Evolutionary conservation across 75 land plant genomes (phyloP).

Genomic region (Selaginella moellendorffii): DNA sequence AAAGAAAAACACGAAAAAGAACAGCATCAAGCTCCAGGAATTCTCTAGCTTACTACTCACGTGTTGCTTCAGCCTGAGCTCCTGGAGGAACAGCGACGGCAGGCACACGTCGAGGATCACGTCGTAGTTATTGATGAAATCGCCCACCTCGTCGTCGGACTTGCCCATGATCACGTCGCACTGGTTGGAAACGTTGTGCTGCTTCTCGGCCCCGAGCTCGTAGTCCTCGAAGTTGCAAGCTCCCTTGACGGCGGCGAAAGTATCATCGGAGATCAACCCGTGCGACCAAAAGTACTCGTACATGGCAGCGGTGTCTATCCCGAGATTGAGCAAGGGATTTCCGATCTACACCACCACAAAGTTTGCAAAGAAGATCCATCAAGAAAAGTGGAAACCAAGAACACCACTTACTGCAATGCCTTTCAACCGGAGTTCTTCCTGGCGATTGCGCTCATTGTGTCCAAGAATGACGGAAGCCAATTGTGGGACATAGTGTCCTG

Average conservation of each 20-base stretch:
- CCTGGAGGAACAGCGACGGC: not conserved
- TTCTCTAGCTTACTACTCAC: not conserved
- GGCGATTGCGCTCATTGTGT: not conserved
- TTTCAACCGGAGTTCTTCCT: not conserved
- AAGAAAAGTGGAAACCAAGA: not conserved
- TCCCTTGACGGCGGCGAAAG: slow-evolving; percentile 6
- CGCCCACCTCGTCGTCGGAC: slow-evolving; percentile 13
- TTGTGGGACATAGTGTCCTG: not conserved
- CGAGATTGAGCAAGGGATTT: slow-evolving; percentile 20
- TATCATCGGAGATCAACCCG: slow-evolving; percentile 23
- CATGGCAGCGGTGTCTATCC: slow-evolving; percentile 13
- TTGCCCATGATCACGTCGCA: slow-evolving; percentile 15
- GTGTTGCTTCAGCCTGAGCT: not conserved
- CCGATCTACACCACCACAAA: slow-evolving; percentile 36
- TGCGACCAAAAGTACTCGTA: slow-evolving; percentile 27
- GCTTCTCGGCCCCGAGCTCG: slow-evolving; percentile 30
- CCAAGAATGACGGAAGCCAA: not conserved
- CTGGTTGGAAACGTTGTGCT: slow-evolving; percentile 23
- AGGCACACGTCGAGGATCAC: not conserved
- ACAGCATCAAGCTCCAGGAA: not conserved
- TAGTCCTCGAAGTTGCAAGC: slow-evolving; percentile 50
- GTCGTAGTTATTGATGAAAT: slow-evolving; percentile 16
- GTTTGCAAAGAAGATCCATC: too few relatives aligned
- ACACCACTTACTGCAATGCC: slow-evolving; percentile 3
- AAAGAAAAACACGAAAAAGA: not conserved